Conservation (phyloP, 345 rosid species). For the Murraya koenigii region DNA sequence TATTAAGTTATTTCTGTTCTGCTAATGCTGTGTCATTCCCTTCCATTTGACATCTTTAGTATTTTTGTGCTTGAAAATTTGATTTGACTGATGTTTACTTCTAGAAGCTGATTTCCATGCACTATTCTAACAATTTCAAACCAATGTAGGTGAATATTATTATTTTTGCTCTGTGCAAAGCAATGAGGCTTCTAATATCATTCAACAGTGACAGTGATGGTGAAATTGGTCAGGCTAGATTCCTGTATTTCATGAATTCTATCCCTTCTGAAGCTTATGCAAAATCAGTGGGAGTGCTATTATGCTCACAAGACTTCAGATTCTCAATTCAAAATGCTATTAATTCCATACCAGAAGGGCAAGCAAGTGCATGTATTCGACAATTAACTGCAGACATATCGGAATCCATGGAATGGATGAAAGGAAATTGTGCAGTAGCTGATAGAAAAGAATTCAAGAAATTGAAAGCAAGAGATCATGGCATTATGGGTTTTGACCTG, state of each 20-base stretch:
- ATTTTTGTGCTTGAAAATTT: not conserved
- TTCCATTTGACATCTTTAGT: slow-evolving; percentile 1
- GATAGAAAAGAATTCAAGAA: slow-evolving; percentile 23
- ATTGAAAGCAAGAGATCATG: slow-evolving; percentile 12
- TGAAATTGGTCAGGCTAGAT: slow-evolving; percentile 19
- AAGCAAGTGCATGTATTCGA: slow-evolving; percentile 63
- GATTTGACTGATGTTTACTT: not conserved
- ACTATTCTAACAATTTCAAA: slow-evolving; percentile 14
- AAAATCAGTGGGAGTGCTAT: slow-evolving; percentile 47
- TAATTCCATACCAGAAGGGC: slow-evolving; percentile 85
- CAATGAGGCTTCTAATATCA: slow-evolving; percentile 51
- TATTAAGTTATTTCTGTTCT: not conserved
- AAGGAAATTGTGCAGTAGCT: slow-evolving; percentile 25
- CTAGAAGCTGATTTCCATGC: slow-evolving; percentile 14
- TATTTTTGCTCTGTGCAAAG: slow-evolving; percentile 67
- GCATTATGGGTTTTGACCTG: slow-evolving; percentile 30
- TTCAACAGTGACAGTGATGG: slow-evolving; percentile 16
- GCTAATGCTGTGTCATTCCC: not conserved
- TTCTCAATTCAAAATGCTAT: slow-evolving; percentile 52
- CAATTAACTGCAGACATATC: slow-evolving; percentile 58
- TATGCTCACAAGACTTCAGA: slow-evolving; percentile 54
- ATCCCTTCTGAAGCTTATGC: slow-evolving; percentile 34
- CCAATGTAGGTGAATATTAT: slow-evolving; percentile 63
- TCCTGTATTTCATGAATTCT: slow-evolving; percentile 21
- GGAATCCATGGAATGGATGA: slow-evolving; percentile 70